Conservation (phyloP, 768 basidiomycete species). For the Paxillus involutus region DNA sequence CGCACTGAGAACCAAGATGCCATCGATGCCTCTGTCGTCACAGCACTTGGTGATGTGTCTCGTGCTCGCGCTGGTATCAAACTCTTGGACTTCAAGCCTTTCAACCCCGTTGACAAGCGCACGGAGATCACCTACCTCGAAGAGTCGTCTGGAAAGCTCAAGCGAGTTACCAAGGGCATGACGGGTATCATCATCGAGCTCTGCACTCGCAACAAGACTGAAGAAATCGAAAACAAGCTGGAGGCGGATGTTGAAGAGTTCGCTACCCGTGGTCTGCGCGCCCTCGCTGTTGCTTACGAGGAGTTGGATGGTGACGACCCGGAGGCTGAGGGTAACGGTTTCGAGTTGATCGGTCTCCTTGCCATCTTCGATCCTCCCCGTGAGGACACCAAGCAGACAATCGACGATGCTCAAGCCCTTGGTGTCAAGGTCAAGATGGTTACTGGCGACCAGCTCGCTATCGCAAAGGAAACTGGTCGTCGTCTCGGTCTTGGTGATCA, state of each 20-base stretch:
- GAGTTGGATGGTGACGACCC: constrained; percentile 81
- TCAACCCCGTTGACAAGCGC: constrained; percentile 99
- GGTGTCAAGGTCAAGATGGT: constrained; percentile 99
- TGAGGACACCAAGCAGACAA: constrained; percentile 98
- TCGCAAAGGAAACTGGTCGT: constrained; percentile 98
- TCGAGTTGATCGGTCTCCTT: constrained; percentile 95
- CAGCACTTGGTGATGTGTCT: constrained; percentile 67
- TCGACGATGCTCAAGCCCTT: constrained; percentile 93
- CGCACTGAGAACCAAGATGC: constrained; percentile 99
- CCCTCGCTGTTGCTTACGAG: constrained; percentile 94
- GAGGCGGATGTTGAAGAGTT: constrained; percentile 97
- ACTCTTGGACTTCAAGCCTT: constrained; percentile 98
- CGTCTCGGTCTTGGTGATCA: constrained; percentile 98
- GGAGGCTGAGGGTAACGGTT: constrained; percentile 92
- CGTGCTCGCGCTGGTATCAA: constrained; percentile 91
- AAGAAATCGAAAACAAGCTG: constrained; percentile 85
- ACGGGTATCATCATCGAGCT: constrained; percentile 98
- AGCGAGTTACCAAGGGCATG: constrained; percentile 99
- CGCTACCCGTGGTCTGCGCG: constrained; percentile 91
- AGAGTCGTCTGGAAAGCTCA: constrained; percentile 90
- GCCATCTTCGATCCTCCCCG: constrained; percentile 98
- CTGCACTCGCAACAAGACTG: constrained; percentile 96
- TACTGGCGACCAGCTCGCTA: constrained; percentile 99
- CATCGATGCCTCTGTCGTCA: constrained; percentile 86
- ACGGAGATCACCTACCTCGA: constrained; percentile 98